phyloP scores from a whole-genome alignment of 2,329 filamentous ascomycete species.

The Trichoderma sp. region DNA sequence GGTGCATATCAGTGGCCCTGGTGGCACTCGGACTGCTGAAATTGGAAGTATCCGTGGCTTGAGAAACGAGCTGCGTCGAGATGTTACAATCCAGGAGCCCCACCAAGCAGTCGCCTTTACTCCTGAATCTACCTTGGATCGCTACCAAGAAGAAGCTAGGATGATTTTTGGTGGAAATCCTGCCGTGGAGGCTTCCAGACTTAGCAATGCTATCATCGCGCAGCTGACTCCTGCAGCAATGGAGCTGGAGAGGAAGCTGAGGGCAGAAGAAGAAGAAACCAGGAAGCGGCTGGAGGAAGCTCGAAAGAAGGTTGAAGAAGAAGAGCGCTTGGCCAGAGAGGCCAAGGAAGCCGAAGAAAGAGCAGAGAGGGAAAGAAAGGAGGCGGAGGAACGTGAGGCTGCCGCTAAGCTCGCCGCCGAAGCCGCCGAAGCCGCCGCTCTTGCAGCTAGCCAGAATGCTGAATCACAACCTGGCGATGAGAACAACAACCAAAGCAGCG shows the following conservation, averaged over 20 bases:
- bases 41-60: conserved; percentile 44
- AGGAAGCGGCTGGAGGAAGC: conserved; percentile 57
- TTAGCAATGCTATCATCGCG: conserved; percentile 70
- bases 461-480: conserved; percentile 19
- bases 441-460: conserved; percentile 38
- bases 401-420: conserved; percentile 59
- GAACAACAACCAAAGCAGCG: conserved; percentile 21
- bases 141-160: conserved; percentile 88
- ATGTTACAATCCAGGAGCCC: conserved; percentile 57
- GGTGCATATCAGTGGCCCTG: conserved; percentile 58
- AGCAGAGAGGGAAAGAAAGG: conserved; percentile 65
- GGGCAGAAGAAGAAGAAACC: conserved; percentile 58
- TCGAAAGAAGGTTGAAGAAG: conserved; percentile 62
- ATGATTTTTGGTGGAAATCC: conserved; percentile 75
- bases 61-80: conserved; percentile 52
- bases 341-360: conserved; percentile 72
- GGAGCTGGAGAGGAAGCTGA: conserved; percentile 72
- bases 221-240: conserved; percentile 81
- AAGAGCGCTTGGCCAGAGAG: conserved; percentile 66
- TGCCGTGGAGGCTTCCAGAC: conserved; percentile 64
- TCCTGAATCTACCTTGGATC: conserved; percentile 68
- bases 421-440: conserved; percentile 55
- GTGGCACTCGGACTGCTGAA: conserved; percentile 52
- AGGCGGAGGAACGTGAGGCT: conserved; percentile 69
- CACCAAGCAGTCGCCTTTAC: conserved; percentile 76